phyloP scores from a whole-genome alignment of 1,284 basidiomycete genomes.

The Cryptococcus sp. region DNA sequence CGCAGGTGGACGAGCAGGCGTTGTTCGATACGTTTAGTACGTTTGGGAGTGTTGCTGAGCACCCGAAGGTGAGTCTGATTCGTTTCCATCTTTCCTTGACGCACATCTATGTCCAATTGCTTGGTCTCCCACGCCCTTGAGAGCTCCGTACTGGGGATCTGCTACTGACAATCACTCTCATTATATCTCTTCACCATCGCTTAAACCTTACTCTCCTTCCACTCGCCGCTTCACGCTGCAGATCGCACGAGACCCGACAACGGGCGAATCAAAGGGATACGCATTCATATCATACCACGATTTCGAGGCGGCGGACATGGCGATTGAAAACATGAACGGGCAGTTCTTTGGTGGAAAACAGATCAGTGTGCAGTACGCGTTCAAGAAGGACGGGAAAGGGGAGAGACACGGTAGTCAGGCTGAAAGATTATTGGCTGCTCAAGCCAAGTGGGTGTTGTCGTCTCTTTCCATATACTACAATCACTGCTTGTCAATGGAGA shows the following conservation, averaged over 20 bases:
- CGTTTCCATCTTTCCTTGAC: no score
- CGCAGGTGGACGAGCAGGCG: conserved; percentile 87
- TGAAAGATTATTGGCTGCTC: conserved; percentile 89
- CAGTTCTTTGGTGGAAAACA: conserved; percentile 99
- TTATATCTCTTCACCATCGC: not conserved
- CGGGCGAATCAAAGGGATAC: conserved; percentile 89
- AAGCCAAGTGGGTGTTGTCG: conserved; percentile 64
- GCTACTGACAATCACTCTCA: no score
- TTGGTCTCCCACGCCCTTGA: no score
- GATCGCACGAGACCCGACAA: conserved; percentile 85
- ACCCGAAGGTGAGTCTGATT: conserved; percentile 74
- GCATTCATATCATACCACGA: conserved; percentile 96
- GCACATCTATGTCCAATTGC: no score
- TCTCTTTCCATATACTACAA: no score
- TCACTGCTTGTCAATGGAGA: not conserved
- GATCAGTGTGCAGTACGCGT: conserved; percentile 93
- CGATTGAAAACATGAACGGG: conserved; percentile 93
- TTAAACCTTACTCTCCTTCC: not conserved
- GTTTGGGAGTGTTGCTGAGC: conserved; percentile 90
- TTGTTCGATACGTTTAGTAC: conserved; percentile 94
- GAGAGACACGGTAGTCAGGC: conserved; percentile 95
- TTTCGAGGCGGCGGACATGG: conserved; percentile 95
- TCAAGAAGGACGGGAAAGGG: conserved; percentile 98
- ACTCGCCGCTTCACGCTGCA: not conserved
- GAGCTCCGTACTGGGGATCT: no score